Evolutionary conservation across 495 filamentous ascomycete genomes (phyloP), one percentile per base, ranked within the genome.

Genomic region (Hypoxylon crocopeplum): DNA sequence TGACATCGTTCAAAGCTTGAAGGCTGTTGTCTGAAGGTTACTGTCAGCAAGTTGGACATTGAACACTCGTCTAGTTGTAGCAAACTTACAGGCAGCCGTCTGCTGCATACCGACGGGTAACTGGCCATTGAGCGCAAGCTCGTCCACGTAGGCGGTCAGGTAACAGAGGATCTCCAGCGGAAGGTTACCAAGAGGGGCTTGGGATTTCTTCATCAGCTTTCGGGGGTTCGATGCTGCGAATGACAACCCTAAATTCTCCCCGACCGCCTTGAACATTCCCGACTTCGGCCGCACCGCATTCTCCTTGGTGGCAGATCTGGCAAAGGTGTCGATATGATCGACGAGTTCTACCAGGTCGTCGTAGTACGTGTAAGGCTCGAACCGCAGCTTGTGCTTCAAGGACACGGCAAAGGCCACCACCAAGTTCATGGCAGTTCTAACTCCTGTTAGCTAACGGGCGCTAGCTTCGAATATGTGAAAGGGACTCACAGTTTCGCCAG

Each of bases 381-480:
- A 93, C 19, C 92, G 89, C n/a, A 96, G 83, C 67, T 85, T 87
- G 76, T 93, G 91, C 69, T 93, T 95, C 44, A 93, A 78, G 0
- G 91, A 72, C 6, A 90, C 79, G 24, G 87, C 80, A 67, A 88
- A 96, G 2, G 89, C 90, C 13, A 91, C 80, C 53, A 94, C 80
- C 32, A 96, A 82, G 70, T 95, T 94, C 69, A 94, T 82, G 2
- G 86, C 88, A 1, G 90, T 86, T 34, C 84, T 85, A 58, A 25
- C 38, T 6, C 30, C 21, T 33, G 37, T 70, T 55, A 67, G 47
- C 11, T 12, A 17, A 11, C 41, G 8, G 13, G 17, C 12, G 33
- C n/a, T 27, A 8, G 24, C 32, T 3, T 13, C 4, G 4, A 34
- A 34, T 34, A 11, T 7, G 12, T 11, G 27, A 24, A 16, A 21